A percentile compares a stretch with the other conserved stretches of the same genome.
Evolutionary conservation across 345 rosid genomes (phyloP).

Genomic region (Diplotaxis tenuifolia): DNA sequence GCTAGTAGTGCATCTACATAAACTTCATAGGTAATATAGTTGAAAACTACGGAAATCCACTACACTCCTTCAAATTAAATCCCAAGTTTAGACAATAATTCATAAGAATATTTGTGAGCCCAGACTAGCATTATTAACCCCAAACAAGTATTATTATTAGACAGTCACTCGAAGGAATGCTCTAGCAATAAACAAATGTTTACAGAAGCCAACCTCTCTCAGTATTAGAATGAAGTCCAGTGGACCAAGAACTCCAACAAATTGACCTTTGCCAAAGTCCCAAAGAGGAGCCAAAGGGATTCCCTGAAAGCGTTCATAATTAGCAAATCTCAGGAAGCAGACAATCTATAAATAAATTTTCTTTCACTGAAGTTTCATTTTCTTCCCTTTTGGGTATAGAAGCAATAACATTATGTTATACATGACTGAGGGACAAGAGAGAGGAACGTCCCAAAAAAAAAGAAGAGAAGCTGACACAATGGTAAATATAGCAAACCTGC

Average conservation of each 20-base stretch:
- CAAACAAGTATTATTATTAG: not conserved
- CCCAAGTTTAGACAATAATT: not conserved
- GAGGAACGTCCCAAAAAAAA: constrained; percentile 17
- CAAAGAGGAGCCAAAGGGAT: constrained; percentile 83
- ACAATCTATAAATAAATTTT: constrained; percentile 8
- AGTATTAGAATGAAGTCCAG: constrained; percentile 77
- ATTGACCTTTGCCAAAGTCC: constrained; percentile 62
- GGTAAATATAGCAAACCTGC: constrained; percentile 53
- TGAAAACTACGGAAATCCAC: not conserved
- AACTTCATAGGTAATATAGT: not conserved
- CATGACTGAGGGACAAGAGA: constrained; percentile 8
- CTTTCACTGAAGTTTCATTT: constrained; percentile 1
- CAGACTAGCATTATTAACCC: not conserved
- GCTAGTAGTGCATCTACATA: constrained; percentile 10
- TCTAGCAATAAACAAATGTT: not conserved
- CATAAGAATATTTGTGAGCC: not conserved
- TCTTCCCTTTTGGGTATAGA: constrained; percentile 1
- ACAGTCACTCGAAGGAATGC: not conserved
- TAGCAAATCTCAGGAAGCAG: constrained; percentile 24
- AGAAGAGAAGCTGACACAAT: constrained; percentile 19
- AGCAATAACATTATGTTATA: constrained; percentile 20
- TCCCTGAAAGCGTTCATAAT: constrained; percentile 50
- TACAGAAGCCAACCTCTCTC: constrained; percentile 55
- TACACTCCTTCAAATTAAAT: not conserved
- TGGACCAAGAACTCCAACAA: constrained; percentile 81